These are phyloP conservation scores for Plantago rigida DNA, from an alignment of 305 asterid genomes.

Conservation along the genomic window DNA sequence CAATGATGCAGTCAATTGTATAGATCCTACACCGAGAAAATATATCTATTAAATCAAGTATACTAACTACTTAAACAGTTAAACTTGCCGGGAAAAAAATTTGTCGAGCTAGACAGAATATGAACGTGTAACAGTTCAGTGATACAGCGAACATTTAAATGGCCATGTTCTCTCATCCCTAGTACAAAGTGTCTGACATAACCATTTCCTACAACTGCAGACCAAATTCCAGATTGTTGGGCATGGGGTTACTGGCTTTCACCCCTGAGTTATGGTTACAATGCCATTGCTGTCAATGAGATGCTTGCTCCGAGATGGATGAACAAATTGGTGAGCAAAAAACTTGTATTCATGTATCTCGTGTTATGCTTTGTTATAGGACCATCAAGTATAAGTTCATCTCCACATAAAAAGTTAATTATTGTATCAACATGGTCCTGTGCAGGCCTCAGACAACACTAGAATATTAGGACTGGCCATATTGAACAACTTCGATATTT, in stretches of 20 bases:
- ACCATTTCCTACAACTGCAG: conserved; percentile 22
- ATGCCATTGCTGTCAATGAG: conserved; percentile 48
- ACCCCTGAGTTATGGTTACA: conserved; percentile 62
- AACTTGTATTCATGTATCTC: not conserved
- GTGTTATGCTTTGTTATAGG: conserved; percentile 1
- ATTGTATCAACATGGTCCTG: not conserved
- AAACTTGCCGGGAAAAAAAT: no score
- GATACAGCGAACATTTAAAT: not conserved
- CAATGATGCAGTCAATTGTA: no score
- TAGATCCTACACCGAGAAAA: no score
- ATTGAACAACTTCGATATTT: conserved; percentile 32
- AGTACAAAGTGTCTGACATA: not conserved
- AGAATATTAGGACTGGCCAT: conserved; percentile 31
- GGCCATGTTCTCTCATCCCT: not conserved
- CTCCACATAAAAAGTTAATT: not conserved
- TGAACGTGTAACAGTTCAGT: not conserved
- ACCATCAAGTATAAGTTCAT: not conserved
- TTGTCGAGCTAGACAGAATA: not conserved
- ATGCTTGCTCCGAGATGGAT: conserved; percentile 34
- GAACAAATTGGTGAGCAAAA: conserved; percentile 11
- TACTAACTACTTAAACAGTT: no score
- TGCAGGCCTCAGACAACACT: conserved; percentile 14
- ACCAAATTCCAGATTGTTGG: conserved; percentile 49
- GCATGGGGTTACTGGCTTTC: conserved; percentile 66
- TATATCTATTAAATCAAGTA: no score